Evolutionary conservation across 192 early-diverging fungal species (phyloP).

Genomic region (Coemansia sp.): DNA sequence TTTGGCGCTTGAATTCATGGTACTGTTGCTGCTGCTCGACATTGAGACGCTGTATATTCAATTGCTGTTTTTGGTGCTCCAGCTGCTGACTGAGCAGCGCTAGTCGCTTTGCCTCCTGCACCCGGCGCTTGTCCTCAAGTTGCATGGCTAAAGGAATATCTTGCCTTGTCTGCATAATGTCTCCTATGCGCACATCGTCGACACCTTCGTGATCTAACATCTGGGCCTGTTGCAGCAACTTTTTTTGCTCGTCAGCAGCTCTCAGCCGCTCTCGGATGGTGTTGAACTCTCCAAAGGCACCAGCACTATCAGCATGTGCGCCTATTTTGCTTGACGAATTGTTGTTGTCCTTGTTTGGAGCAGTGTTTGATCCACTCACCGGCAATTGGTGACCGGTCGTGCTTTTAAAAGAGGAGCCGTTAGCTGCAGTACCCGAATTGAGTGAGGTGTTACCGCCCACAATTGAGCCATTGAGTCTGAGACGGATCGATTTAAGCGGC

Average conservation of each 20-base stretch:
- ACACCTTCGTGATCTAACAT: slow-evolving; percentile 36
- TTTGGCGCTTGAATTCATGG: slow-evolving; percentile 48
- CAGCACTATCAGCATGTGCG: neutral
- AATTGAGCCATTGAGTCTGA: slow-evolving; percentile 40
- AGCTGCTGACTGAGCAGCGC: slow-evolving; percentile 43
- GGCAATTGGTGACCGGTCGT: neutral
- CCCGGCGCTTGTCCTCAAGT: slow-evolving; percentile 35
- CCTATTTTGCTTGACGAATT: neutral
- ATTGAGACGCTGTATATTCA: slow-evolving; percentile 25
- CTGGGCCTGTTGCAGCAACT: slow-evolving; percentile 23
- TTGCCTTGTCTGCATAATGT: slow-evolving; percentile 46
- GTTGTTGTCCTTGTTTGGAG: neutral
- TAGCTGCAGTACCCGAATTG: neutral
- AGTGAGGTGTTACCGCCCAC: slow-evolving; percentile 15
- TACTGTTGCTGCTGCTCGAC: slow-evolving; percentile 43
- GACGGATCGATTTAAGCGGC: slow-evolving; percentile 47
- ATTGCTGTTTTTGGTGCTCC: slow-evolving; percentile 35
- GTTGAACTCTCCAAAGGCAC: slow-evolving; percentile 29
- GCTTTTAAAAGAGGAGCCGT: neutral
- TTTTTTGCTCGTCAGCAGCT: slow-evolving; percentile 36
- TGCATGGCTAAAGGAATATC: slow-evolving; percentile 43
- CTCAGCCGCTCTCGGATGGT: slow-evolving; percentile 37
- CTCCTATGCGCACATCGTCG: slow-evolving; percentile 44
- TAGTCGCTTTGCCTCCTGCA: slow-evolving; percentile 53
- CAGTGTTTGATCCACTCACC: neutral